Evolutionary conservation across 768 basidiomycete genomes (phyloP).

Genomic region (Rhodotorula toruloides): DNA sequence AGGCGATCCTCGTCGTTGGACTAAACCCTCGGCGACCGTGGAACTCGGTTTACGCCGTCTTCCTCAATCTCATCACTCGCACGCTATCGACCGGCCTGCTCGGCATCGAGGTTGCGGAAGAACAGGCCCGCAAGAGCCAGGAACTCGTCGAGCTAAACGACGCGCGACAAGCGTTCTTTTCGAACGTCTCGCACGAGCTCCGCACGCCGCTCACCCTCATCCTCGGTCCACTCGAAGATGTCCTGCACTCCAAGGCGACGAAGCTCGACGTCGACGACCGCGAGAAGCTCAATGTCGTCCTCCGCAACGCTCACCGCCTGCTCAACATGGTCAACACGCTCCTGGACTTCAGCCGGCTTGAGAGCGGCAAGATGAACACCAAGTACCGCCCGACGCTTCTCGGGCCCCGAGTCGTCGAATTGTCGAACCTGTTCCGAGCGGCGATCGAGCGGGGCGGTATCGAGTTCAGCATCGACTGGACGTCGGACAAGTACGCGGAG

Average conservation of each 20-base stretch:
- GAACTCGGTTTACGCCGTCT: conserved; percentile 5
- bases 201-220: conserved; percentile 30
- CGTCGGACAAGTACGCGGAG: conserved; percentile 6
- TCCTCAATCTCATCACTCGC: conserved; percentile 20
- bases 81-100: conserved; percentile 25
- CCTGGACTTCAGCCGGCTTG: conserved; percentile 23
- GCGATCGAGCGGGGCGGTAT: conserved; percentile 29
- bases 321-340: conserved; percentile 39
- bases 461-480: conserved; percentile 15
- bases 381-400: conserved; percentile 9
- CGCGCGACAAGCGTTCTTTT: conserved; percentile 17
- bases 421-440: conserved; percentile 19
- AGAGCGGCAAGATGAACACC: conserved; percentile 24
- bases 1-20: conserved; percentile 24
- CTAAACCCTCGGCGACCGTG: conserved; percentile 23
- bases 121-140: conserved; percentile 9
- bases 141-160: conserved; percentile 23
- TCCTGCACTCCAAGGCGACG: conserved; percentile 6
- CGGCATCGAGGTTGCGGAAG: conserved; percentile 29
- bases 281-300: conserved; percentile 15
- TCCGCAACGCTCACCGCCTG: conserved; percentile 22
- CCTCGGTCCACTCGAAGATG: conserved; percentile 28
- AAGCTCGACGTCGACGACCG: not conserved
- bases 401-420: conserved; percentile 13
- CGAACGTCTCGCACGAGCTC: conserved; percentile 25